These are phyloP conservation scores for Annulohypoxylon maeteangense DNA, from an alignment of 495 filamentous ascomycete species.

Conservation along the genomic window DNA sequence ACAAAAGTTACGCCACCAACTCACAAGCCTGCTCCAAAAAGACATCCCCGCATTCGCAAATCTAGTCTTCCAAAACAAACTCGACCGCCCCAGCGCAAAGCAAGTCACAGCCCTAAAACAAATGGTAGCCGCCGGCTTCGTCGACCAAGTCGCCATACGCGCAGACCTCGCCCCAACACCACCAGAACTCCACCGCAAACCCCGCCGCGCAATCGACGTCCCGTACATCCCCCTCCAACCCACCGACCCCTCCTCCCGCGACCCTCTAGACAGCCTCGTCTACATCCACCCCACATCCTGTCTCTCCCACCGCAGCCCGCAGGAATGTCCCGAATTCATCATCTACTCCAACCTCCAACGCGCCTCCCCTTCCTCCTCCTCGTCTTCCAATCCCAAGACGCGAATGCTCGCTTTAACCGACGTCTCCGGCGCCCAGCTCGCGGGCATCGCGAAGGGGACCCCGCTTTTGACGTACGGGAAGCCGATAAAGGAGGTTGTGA, in stretches of 20 bases:
- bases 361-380: slow-evolving; percentile 53
- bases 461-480: slow-evolving; percentile 87
- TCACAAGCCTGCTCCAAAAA: slow-evolving; percentile 79
- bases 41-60: slow-evolving; percentile 76
- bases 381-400: slow-evolving; percentile 73
- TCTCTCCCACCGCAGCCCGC: slow-evolving; percentile 73
- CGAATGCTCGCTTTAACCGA: slow-evolving; percentile 89
- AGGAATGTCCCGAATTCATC: slow-evolving; percentile 83
- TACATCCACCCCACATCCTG: slow-evolving; percentile 88
- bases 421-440: slow-evolving; percentile 78
- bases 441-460: slow-evolving; percentile 83
- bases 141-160: slow-evolving; percentile 95
- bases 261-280: slow-evolving; percentile 64
- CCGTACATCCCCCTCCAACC: slow-evolving; percentile 90
- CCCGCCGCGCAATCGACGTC: slow-evolving; percentile 84
- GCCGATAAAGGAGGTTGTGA: slow-evolving; percentile 78
- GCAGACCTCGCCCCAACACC: slow-evolving; percentile 83
- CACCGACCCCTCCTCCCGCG: slow-evolving; percentile 56
- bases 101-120: slow-evolving; percentile 87
- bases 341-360: slow-evolving; percentile 87
- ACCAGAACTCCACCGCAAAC: slow-evolving; percentile 74
- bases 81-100: slow-evolving; percentile 75
- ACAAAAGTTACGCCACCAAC: slow-evolving; percentile 80
- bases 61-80: slow-evolving; percentile 65
- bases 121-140: slow-evolving; percentile 90